Conservation (phyloP, 305 asterid genomes). For the Fraxinus sp. region DNA sequence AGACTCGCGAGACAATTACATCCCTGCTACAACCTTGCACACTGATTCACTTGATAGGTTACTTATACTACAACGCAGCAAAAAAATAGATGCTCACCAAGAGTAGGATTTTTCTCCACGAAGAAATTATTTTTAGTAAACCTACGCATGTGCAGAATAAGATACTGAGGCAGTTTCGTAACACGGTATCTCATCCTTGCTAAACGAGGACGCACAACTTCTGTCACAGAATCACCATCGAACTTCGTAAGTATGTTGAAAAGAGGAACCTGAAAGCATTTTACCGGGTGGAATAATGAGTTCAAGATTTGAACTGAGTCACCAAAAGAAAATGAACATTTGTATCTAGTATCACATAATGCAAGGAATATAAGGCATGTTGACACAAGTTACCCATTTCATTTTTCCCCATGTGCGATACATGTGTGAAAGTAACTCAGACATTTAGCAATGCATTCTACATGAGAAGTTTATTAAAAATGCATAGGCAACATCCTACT, state of each 20-base stretch:
- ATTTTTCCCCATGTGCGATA: background rate
- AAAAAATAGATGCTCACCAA: constrained; percentile 52
- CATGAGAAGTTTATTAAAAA: background rate
- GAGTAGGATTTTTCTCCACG: constrained; percentile 96
- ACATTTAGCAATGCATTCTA: background rate
- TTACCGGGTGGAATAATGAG: constrained; percentile 24
- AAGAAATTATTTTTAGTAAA: constrained; percentile 93
- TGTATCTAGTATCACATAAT: background rate
- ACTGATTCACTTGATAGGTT: background rate
- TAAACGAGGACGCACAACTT: constrained; percentile 83
- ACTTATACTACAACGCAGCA: background rate
- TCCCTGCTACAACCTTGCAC: background rate
- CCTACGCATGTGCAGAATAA: constrained; percentile 85
- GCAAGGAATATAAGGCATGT: constrained; percentile 1
- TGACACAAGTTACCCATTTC: background rate
- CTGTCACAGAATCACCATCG: constrained; percentile 89
- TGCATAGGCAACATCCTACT: background rate
- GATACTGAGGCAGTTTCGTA: constrained; percentile 72
- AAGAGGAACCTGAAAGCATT: constrained; percentile 75
- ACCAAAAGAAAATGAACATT: constrained; percentile 12
- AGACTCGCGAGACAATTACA: background rate
- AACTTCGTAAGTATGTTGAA: constrained; percentile 93
- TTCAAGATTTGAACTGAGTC: background rate
- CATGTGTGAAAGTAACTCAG: background rate
- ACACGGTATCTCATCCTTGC: constrained; percentile 97